Percentiles rank a stretch among this genome's conserved stretches.
These are phyloP conservation scores for Crithidia brevicula DNA, from an alignment of 208 protist species.

Conservation along the genomic window DNA sequence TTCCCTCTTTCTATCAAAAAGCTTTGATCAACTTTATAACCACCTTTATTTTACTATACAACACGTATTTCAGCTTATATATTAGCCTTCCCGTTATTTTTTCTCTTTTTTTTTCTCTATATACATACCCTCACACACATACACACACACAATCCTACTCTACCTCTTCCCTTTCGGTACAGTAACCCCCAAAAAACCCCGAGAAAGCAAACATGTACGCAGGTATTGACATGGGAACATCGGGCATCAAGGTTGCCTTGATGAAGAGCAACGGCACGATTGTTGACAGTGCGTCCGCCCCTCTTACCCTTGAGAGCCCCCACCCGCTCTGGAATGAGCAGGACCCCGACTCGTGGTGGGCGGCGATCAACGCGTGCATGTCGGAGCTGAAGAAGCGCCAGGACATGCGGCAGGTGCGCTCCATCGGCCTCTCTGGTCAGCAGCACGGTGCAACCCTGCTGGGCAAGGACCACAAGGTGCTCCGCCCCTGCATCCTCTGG, in stretches of 20 bases:
- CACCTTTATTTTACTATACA: not conserved
- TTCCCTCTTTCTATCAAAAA: no score
- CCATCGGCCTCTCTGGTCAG: constrained; percentile 72
- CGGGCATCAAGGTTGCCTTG: constrained; percentile 73
- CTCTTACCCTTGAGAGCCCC: constrained; percentile 57
- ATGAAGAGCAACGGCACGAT: constrained; percentile 57
- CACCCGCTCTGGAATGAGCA: constrained; percentile 81
- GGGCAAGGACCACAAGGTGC: constrained; percentile 54
- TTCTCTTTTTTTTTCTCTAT: constrained; percentile 1
- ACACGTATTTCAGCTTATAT: not conserved
- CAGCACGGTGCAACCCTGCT: constrained; percentile 81
- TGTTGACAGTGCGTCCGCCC: constrained; percentile 55
- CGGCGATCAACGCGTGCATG: constrained; percentile 64
- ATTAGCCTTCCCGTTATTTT: constrained; percentile 17
- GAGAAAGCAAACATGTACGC: constrained; percentile 47
- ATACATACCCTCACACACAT: not conserved
- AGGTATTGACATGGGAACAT: constrained; percentile 77
- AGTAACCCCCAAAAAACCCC: not conserved
- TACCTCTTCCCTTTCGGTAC: not conserved
- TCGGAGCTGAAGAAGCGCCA: constrained; percentile 47
- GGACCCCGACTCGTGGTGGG: constrained; percentile 65
- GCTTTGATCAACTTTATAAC: no score
- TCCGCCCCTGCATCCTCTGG: constrained; percentile 82
- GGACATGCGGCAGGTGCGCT: constrained; percentile 53
- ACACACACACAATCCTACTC: not conserved